Evolutionary conservation across 1,284 basidiomycete species (phyloP).

Genomic region (Trichosporon sp.): DNA sequence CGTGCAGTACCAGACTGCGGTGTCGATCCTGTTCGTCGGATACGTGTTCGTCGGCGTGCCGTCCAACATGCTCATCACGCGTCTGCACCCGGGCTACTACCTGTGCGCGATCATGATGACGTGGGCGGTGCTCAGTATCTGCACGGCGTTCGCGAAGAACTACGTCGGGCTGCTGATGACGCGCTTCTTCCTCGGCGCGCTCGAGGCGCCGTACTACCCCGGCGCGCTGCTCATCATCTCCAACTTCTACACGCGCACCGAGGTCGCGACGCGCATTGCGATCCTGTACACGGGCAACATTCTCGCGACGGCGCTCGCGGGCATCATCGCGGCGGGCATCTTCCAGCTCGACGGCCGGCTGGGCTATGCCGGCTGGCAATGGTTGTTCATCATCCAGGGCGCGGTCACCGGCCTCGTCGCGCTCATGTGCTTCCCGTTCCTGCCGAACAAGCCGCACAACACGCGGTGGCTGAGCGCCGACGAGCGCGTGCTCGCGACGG

Average conservation of each 20-base stretch:
- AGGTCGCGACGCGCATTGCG: constrained; percentile 42
- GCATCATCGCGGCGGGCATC: constrained; percentile 25
- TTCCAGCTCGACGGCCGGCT: constrained; percentile 18
- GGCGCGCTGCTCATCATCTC: constrained; percentile 45
- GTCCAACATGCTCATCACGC: constrained; percentile 40
- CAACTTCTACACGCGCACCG: constrained; percentile 43
- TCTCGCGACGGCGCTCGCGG: constrained; percentile 24
- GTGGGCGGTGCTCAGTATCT: constrained; percentile 22
- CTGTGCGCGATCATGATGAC: constrained; percentile 35
- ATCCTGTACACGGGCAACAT: constrained; percentile 37
- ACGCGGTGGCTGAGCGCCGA: constrained; percentile 18
- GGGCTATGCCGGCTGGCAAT: constrained; percentile 26
- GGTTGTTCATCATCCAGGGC: constrained; percentile 26
- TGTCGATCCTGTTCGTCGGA: constrained; percentile 46
- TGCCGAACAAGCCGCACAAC: constrained; percentile 18
- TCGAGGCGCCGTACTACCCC: constrained; percentile 36
- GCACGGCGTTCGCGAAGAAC: constrained; percentile 27
- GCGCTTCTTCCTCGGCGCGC: constrained; percentile 44
- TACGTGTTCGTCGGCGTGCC: constrained; percentile 43
- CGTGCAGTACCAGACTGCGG: constrained; percentile 34
- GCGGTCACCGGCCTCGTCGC: constrained; percentile 17
- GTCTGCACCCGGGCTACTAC: constrained; percentile 33
- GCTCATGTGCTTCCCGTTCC: constrained; percentile 14
- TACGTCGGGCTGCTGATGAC: constrained; percentile 33
- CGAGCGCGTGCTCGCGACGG: constrained; percentile 18